Evolutionary conservation across 306 rosid genomes (phyloP).

Genomic region (Cicer bijugum): DNA sequence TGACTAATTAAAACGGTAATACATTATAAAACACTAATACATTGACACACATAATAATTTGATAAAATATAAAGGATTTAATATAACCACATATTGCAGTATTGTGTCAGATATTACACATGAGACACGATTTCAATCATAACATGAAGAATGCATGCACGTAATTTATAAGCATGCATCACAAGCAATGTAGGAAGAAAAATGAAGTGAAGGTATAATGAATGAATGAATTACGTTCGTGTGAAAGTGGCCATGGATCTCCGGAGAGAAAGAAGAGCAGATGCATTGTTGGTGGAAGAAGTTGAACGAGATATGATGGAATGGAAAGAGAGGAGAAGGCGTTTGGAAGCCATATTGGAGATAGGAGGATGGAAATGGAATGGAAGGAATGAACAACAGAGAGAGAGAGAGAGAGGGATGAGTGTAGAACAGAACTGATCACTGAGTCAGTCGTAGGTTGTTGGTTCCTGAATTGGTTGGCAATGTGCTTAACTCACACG

Average conservation of each 20-base stretch:
- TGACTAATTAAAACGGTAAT: too few species aligned
- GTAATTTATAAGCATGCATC: not conserved
- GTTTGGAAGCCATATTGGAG: constrained; percentile 51
- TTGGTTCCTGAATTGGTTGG: constrained; percentile 12
- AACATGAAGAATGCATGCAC: not conserved
- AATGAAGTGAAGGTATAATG: not conserved
- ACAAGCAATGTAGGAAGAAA: not conserved
- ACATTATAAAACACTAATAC: not conserved
- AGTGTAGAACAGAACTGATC: not conserved
- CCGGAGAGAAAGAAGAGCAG: constrained; percentile 50
- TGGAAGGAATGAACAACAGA: constrained; percentile 14
- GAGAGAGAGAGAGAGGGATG: not conserved
- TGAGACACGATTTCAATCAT: not conserved
- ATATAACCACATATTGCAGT: not conserved
- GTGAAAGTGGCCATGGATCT: constrained; percentile 91
- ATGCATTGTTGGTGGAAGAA: constrained; percentile 35
- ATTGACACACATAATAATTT: not conserved
- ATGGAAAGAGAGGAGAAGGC: constrained; percentile 39
- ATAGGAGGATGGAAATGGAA: not conserved
- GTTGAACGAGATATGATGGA: constrained; percentile 27
- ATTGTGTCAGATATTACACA: not conserved
- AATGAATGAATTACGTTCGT: constrained; percentile 58
- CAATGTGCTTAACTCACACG: not conserved
- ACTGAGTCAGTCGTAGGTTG: constrained; percentile 23
- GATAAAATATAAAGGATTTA: not conserved